Conservation (phyloP, 768 basidiomycete genomes). For the Suillus discolor region DNA sequence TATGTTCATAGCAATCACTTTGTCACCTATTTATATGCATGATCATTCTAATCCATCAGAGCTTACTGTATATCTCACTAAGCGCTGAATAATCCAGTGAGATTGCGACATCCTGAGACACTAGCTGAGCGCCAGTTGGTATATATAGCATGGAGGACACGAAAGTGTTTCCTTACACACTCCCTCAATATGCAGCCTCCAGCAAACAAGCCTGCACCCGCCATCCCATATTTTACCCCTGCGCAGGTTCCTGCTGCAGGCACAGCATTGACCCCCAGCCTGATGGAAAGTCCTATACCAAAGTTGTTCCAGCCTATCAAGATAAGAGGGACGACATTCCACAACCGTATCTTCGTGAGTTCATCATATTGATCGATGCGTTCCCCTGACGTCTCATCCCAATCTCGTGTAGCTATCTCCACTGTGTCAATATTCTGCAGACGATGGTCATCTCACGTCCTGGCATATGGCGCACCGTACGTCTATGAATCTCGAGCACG, state of each 20-base stretch:
- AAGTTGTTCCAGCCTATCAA: conserved; percentile 56
- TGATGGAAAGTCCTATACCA: conserved; percentile 41
- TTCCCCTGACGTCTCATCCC: background rate
- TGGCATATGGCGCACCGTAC: conserved; percentile 59
- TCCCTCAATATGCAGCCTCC: conserved; percentile 7
- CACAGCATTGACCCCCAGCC: conserved; percentile 44
- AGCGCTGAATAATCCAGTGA: background rate
- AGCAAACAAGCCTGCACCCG: conserved; percentile 43
- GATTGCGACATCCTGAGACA: background rate
- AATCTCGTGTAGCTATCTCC: conserved; percentile 45
- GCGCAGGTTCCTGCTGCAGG: conserved; percentile 47
- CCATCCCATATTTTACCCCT: conserved; percentile 49
- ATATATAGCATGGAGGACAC: background rate
- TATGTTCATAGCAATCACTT: background rate
- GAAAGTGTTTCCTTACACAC: background rate
- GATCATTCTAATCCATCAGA: background rate
- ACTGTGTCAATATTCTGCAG: conserved; percentile 61
- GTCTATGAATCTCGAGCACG: background rate
- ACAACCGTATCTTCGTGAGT: conserved; percentile 57
- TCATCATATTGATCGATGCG: background rate
- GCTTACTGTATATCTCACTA: background rate
- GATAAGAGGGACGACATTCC: conserved; percentile 54
- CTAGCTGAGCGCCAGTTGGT: background rate
- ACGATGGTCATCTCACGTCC: conserved; percentile 51
- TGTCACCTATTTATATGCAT: background rate